These are phyloP conservation scores for Fraxinus nigra DNA, from an alignment of 305 asterid genomes.

Conservation along the genomic window DNA sequence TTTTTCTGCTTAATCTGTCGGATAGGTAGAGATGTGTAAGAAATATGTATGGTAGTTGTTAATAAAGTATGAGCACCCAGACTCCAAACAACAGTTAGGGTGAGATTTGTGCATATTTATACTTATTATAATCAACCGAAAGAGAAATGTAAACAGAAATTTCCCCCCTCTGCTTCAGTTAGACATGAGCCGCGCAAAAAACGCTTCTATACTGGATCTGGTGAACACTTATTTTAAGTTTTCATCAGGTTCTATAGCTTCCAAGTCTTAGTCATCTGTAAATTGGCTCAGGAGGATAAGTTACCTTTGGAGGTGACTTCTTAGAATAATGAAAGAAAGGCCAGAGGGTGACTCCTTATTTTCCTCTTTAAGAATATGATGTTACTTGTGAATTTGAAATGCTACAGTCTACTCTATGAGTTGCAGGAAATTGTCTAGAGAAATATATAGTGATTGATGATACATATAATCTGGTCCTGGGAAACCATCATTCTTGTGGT, in stretches of 20 bases:
- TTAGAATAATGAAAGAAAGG: background rate
- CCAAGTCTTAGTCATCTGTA: background rate
- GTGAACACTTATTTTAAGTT: background rate
- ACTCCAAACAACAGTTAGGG: background rate
- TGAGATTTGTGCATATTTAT: background rate
- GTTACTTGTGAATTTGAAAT: background rate
- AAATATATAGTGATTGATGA: background rate
- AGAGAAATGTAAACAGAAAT: background rate
- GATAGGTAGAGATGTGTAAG: background rate
- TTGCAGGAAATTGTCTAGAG: background rate
- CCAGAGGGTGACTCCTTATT: background rate
- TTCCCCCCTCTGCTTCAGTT: background rate
- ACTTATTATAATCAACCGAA: background rate
- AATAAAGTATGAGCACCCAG: background rate
- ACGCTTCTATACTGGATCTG: background rate
- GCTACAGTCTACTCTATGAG: background rate
- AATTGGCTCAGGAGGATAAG: background rate
- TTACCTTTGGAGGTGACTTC: background rate
- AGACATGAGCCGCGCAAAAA: background rate
- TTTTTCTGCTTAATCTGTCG: background rate
- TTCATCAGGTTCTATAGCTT: background rate
- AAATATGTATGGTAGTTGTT: background rate
- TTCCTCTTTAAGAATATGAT: background rate
- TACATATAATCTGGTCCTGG: background rate
- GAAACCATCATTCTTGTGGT: background rate